Base-by-base conservation (phyloP, 1,139 yeast species). In the Candida tropicalis region DNA sequence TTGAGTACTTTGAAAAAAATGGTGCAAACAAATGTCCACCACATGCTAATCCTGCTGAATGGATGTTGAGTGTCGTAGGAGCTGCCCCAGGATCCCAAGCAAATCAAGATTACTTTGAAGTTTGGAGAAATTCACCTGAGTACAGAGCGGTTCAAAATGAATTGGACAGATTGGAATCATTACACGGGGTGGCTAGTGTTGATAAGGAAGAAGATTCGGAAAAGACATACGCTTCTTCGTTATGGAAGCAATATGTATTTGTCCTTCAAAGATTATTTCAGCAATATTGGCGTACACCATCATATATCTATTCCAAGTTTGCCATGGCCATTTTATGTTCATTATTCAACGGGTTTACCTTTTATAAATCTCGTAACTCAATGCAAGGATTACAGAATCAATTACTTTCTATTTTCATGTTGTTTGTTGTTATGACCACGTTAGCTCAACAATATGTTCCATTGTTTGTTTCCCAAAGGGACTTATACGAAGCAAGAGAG, bases 371-470 rank as follows among this genome's bases (percentile, higher is more conserved):
- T 9, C 45, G 50, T 28, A 60, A 53, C 34, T 51, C 67, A 6
- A 38, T 54, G 8, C 75, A 73, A 53, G 81, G 79, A 41, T 68
- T 78, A 38, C 66, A 64, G 39, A 70, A 73, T 56, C 78, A 77
- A 43, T 67, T 77, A 70, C 72, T 79, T 41, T 70, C 82, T 25
- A 63, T 75, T 32, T 83, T 84, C 64, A 75, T 83, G 82, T 66
- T 79, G 51, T 56, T 60, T 32, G 51, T 64, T 52, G 63, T 79
- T 46, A 71, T 82, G 49, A 59, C 58, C 35, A 63, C 87, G 20
- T 65, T 81, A 63, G 74, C 80, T 37, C 81, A 81, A 54, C 87
- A 82, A 62, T 63, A 63, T 51, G 55, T 65, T 40, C 70, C 72
- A 5, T 50, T 62, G 44, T 65, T 56, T 48, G 62, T 66, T 15